phyloP scores from a whole-genome alignment of 495 filamentous ascomycete species.

The Bacidia gigantensis region DNA sequence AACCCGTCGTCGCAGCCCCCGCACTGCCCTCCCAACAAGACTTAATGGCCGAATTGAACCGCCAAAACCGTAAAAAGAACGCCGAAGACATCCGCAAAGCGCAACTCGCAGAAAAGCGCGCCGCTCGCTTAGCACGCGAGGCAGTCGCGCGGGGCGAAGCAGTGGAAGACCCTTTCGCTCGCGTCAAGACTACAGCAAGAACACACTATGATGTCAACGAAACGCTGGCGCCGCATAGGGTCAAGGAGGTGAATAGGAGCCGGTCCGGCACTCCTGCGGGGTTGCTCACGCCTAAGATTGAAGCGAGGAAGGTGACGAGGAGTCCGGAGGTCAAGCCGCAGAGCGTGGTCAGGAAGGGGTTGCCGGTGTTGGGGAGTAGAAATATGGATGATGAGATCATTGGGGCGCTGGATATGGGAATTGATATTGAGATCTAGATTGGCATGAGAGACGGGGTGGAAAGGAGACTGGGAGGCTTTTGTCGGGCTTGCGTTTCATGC shows the following conservation, averaged over 20 bases:
- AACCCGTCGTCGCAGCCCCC: conserved; percentile 25
- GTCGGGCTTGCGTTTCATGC: no score
- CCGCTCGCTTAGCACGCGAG: conserved; percentile 34
- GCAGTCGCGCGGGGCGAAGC: conserved; percentile 42
- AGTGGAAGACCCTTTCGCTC: conserved; percentile 41
- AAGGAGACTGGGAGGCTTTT: neutral
- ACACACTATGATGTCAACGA: conserved; percentile 44
- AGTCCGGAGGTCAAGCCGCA: conserved; percentile 37
- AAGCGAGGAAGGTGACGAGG: conserved; percentile 19
- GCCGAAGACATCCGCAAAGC: conserved; percentile 71
- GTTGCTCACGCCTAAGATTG: conserved; percentile 17
- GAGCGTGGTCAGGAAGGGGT: conserved; percentile 37
- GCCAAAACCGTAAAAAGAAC: conserved; percentile 64
- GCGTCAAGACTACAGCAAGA: conserved; percentile 47
- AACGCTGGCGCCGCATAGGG: conserved; percentile 12
- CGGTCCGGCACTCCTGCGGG: conserved; percentile 34
- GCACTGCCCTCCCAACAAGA: conserved; percentile 48
- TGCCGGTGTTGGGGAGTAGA: conserved; percentile 52
- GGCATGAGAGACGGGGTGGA: neutral
- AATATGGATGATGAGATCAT: conserved; percentile 79
- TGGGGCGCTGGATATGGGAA: conserved; percentile 63
- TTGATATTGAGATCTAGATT: conserved; percentile 57
- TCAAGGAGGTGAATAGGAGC: conserved; percentile 20
- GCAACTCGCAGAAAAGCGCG: conserved; percentile 61
- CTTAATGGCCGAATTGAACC: conserved; percentile 60